phyloP scores from a whole-genome alignment of 495 filamentous ascomycete species.

The Penicillium roqueforti region DNA sequence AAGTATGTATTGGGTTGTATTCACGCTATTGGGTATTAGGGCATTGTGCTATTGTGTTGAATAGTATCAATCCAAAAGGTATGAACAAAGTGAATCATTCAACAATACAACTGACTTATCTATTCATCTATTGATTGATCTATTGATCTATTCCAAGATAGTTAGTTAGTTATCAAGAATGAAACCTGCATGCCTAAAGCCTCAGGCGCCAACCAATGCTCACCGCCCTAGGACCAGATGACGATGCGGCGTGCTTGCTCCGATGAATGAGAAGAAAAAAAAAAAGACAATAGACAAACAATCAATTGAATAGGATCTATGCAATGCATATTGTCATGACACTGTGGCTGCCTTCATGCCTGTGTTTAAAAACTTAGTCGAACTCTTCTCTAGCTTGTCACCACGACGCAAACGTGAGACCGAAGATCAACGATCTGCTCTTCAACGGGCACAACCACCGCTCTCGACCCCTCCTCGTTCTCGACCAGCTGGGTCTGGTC shows the following conservation, averaged over 20 bases:
- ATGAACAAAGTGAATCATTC: background rate
- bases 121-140: background rate
- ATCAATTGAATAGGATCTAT: constrained; percentile 10
- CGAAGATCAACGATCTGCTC: constrained; percentile 17
- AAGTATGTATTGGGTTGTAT: background rate
- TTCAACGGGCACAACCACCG: constrained; percentile 5
- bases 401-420: constrained; percentile 19
- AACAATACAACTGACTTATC: background rate
- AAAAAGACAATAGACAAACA: constrained; percentile 2
- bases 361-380: constrained; percentile 17
- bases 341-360: constrained; percentile 15
- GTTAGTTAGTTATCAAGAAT: too few relatives aligned
- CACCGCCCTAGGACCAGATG: constrained; percentile 29
- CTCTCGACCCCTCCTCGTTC: constrained; percentile 6
- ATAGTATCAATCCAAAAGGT: background rate
- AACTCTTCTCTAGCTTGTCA: constrained; percentile 15
- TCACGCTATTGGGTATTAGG: background rate
- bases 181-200: background rate
- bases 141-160: background rate
- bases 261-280: constrained; percentile 9
- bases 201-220: constrained; percentile 4
- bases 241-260: constrained; percentile 17
- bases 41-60: background rate
- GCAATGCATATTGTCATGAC: constrained; percentile 11
- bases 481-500: background rate